These are phyloP conservation scores for Crithidia thermophila DNA, from an alignment of 208 protist genomes.

Conservation along the genomic window DNA sequence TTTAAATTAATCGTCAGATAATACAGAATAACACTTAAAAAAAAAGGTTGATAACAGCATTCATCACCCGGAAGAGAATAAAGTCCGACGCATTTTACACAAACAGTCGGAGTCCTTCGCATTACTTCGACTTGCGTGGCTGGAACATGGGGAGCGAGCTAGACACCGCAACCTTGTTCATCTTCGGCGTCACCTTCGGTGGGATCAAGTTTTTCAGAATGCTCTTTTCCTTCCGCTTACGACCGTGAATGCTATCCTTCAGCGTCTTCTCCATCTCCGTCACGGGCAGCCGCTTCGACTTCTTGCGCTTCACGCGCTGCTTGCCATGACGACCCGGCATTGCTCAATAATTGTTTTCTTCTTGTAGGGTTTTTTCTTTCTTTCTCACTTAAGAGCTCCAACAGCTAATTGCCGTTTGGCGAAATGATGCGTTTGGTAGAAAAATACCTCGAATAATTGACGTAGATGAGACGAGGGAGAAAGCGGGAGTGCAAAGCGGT, in stretches of 20 bases:
- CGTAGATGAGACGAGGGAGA: neutral
- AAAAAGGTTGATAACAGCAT: too few relatives aligned
- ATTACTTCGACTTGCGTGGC: constrained; percentile 13
- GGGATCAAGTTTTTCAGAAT: constrained; percentile 85
- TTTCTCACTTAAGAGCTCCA: too few relatives aligned
- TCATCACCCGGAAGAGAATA: neutral
- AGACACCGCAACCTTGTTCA: constrained; percentile 62
- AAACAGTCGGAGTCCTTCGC: neutral
- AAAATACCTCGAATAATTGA: too few relatives aligned
- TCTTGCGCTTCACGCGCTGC: constrained; percentile 90
- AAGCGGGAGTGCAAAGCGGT: neutral
- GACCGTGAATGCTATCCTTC: constrained; percentile 89
- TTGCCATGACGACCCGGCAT: constrained; percentile 91
- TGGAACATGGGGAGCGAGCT: constrained; percentile 85
- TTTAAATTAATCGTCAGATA: too few relatives aligned
- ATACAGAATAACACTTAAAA: neutral
- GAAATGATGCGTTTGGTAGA: too few relatives aligned
- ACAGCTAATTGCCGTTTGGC: too few relatives aligned
- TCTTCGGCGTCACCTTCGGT: constrained; percentile 58
- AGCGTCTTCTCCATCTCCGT: constrained; percentile 90
- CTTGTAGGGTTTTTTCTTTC: too few relatives aligned
- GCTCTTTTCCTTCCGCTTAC: constrained; percentile 75
- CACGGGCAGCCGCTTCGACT: constrained; percentile 75
- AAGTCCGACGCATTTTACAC: neutral
- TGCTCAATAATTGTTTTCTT: too few relatives aligned